Evolutionary conservation across 441 rosid species (phyloP), one percentile per base, ranked within the genome.

Genomic region (Macaranga tanarius): DNA sequence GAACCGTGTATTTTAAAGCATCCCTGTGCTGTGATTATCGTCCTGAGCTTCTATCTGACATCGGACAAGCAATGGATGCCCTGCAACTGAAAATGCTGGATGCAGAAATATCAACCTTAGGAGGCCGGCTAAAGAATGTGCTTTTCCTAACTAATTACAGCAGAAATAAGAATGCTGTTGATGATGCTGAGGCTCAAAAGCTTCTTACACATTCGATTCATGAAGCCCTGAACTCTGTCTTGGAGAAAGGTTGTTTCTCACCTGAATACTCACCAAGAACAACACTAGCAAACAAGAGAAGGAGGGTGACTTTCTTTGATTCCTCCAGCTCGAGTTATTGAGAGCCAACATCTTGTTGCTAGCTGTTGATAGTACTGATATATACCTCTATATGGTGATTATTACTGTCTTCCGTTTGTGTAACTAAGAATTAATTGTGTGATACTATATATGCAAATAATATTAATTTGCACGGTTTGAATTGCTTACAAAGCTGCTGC

Each of bases 21-120:
- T 82, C 90, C 4, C 55, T 90, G 59, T 90, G 92, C 19, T 88
- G 95, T 48, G 83, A 82, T n/a, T 85, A 83, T 65, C 79, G 84
- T 3, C 87, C 92, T 10, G 80, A 79, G 51, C 83, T 90, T 38
- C 75, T 90, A 71, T 74, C 80, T 0, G 84, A 88, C 58, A 63
- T 88, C 56, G 79, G 81, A 71, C 83, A 80, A 78, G 87, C 90
- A 69, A 73, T 90, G 10, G 81, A 83, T 45, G 51, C 79, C 22
- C 86, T 88, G 47, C 83, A 76, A 2, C 57, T 90, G 50, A 84
- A 76, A 76, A 71, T 83, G 34, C 71, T 80, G 45, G 81, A 74
- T 64, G 84, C 81, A 0, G 88, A 90, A 66, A 79, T 87, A 65
- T 86, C 92, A 47, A 88, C 90, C 3, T 60, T 90, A 54, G 87